Base-by-base conservation (phyloP, 2,329 filamentous ascomycete genomes). In the Penicillium sp. region DNA sequence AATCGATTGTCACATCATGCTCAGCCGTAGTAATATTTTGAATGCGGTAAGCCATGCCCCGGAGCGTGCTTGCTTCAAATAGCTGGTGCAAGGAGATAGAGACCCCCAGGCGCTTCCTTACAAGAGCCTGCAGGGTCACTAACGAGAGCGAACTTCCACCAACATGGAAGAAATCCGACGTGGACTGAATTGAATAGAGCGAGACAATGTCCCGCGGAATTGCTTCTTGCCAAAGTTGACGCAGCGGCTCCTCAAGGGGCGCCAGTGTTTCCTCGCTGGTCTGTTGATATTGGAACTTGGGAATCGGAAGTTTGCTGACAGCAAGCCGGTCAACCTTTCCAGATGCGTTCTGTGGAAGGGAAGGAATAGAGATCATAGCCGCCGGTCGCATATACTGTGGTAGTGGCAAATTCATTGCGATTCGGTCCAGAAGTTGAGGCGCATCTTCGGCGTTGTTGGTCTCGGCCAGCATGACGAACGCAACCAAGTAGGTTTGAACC, bases 381-480 rank as follows among this genome's bases (percentile, higher is more conserved):
- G 63, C 62, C 0, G 73, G 71, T 30, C 56, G 44, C 74, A 75
- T 75, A 51, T 73, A 71, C 27, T 50, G 58, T 6, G 72, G 72
- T 4, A 74, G 18, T 1, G 65, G 61, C 24, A 75, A 30, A 6
- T 63, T 42, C 3, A 67, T 62, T 1, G 67, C 55, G 10, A 67
- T 64, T 1, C 69, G 59, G 2, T 48, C 27, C 10, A 76, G 40
- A 18, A 54, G 44, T 6, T 10, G 24, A n/a, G 10, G 16, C 9
- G n/a, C 6, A 20, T 39, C 20, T 6, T 49, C 45, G 22, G 25
- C 2, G 3, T 16, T 22, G 2, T 53, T 10, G 4, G 30, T 14
- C 6, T 51, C 20, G 5, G 27, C 13, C 14, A 57, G 18, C 16
- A 51, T 25, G 4, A 43, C 51, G 33, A 62, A 62, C 2, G 57